These are phyloP conservation scores for Aureobasidium sp. DNA, from an alignment of 2,329 filamentous ascomycete species.

Conservation along the genomic window DNA sequence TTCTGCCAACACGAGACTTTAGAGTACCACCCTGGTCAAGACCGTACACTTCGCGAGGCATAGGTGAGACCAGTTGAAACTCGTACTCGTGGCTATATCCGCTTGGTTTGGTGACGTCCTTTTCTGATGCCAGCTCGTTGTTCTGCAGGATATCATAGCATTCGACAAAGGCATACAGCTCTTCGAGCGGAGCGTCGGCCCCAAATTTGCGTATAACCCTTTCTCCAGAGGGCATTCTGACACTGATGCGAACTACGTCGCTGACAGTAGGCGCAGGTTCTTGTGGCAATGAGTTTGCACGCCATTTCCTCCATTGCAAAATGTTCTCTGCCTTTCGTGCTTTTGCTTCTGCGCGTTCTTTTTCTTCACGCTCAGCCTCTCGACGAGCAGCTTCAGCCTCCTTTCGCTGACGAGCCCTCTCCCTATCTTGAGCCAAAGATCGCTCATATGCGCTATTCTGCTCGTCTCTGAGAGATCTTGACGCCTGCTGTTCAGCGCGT, in stretches of 20 bases:
- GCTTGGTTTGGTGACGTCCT: slow-evolving; percentile 47
- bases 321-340: slow-evolving; percentile 49
- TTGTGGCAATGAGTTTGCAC: slow-evolving; percentile 56
- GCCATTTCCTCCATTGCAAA: slow-evolving; percentile 74
- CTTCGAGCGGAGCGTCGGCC: slow-evolving; percentile 65
- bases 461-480: slow-evolving; percentile 73
- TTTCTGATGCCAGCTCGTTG: slow-evolving; percentile 29
- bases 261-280: slow-evolving; percentile 62
- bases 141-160: slow-evolving; percentile 64
- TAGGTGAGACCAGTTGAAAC: slow-evolving; percentile 78
- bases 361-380: slow-evolving; percentile 58
- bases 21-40: slow-evolving; percentile 60
- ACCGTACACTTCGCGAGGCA: slow-evolving; percentile 77
- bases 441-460: slow-evolving; percentile 93
- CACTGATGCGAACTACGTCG: slow-evolving; percentile 63
- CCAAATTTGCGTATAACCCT: slow-evolving; percentile 72
- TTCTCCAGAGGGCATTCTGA: slow-evolving; percentile 58
- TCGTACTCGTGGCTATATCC: slow-evolving; percentile 72
- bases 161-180: slow-evolving; percentile 93
- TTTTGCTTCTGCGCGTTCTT: slow-evolving; percentile 56
- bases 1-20: slow-evolving; percentile 67
- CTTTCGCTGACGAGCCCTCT: slow-evolving; percentile 67
- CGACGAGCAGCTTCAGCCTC: slow-evolving; percentile 65
- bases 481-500: slow-evolving; percentile 70
- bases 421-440: slow-evolving; percentile 78